These are phyloP conservation scores for Lolium rigidum DNA, from an alignment of 176 grass and related monocot species.

Conservation along the genomic window DNA sequence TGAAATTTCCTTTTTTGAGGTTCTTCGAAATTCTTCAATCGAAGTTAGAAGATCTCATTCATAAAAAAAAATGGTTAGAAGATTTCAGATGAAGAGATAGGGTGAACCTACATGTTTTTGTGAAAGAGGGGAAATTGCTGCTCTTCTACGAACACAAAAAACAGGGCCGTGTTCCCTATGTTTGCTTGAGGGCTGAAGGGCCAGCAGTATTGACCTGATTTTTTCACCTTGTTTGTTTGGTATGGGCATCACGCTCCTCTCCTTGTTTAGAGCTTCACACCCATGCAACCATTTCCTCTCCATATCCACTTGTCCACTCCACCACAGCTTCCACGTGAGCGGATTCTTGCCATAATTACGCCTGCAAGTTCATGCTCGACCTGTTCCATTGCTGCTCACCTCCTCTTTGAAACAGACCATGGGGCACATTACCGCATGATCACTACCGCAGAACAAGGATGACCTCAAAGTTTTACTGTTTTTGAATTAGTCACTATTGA, in stretches of 20 bases:
- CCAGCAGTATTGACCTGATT: neutral
- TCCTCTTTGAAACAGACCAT: constrained; percentile 5
- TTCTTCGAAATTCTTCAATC: neutral
- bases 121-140: neutral
- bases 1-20: neutral
- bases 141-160: neutral
- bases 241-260: neutral
- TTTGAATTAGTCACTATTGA: neutral
- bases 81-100: neutral
- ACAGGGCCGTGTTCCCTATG: neutral
- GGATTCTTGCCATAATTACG: neutral
- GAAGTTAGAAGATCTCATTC: neutral
- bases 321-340: neutral
- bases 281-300: neutral
- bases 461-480: neutral
- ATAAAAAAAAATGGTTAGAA: neutral
- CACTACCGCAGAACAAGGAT: neutral
- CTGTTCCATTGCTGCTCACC: neutral
- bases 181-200: neutral
- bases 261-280: neutral
- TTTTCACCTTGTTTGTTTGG: neutral
- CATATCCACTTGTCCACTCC: neutral
- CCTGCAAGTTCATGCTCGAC: neutral
- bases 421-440: neutral
- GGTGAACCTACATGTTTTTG: neutral